Evolutionary conservation across 805 yeast genomes (phyloP).

Genomic region (Cyberlindnera lachancei): DNA sequence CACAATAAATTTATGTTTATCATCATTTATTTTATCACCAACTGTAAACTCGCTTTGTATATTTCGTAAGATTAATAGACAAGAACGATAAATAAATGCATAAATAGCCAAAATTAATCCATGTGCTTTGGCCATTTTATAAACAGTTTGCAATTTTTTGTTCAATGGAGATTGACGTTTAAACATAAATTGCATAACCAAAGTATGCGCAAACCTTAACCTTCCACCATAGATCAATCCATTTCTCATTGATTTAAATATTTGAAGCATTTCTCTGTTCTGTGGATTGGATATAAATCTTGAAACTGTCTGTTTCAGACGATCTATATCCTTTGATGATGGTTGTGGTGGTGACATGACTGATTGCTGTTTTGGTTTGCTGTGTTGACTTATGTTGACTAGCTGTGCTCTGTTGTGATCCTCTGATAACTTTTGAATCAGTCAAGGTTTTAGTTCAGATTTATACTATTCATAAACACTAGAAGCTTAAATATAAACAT

Average conservation of each 20-base stretch:
- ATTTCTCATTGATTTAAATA: slow-evolving; percentile 34
- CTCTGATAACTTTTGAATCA: too few species aligned
- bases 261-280: slow-evolving; percentile 27
- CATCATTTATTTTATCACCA: too few species aligned
- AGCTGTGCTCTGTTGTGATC: too few species aligned
- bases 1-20: slow-evolving; percentile 20
- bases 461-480: too few species aligned
- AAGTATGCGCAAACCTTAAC: slow-evolving; percentile 54
- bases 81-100: slow-evolving; percentile 44
- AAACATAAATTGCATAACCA: slow-evolving; percentile 53
- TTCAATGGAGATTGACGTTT: slow-evolving; percentile 22
- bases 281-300: slow-evolving; percentile 26
- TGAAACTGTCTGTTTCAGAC: too few species aligned
- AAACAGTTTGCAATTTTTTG: slow-evolving; percentile 38
- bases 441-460: too few species aligned
- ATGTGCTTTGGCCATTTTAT: slow-evolving; percentile 47
- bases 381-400: too few species aligned
- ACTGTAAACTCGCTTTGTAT: too few species aligned
- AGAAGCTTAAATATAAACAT: too few species aligned
- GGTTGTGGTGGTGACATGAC: too few species aligned
- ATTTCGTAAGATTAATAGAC: slow-evolving; percentile 24
- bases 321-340: too few species aligned
- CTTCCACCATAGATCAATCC: slow-evolving; percentile 53
- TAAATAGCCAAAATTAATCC: slow-evolving; percentile 48
- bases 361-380: too few species aligned